phyloP scores from a whole-genome alignment of 805 yeast genomes.

The Myxozyma udenii region DNA sequence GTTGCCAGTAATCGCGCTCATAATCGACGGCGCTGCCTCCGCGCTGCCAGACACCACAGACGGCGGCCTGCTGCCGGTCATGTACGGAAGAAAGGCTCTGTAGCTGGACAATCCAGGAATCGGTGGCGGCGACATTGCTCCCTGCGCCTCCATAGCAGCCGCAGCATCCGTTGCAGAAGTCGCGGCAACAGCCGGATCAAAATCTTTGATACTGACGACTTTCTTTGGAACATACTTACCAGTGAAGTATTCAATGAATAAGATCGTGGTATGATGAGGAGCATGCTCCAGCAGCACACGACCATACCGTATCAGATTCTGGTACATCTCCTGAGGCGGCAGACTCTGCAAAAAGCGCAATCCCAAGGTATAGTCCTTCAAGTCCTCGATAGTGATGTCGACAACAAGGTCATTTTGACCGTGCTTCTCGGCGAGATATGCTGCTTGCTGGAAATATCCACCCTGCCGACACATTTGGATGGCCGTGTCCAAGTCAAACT shows the following conservation, averaged over 20 bases:
- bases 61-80: conserved; percentile 22
- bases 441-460: conserved; percentile 63
- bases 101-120: conserved; percentile 9
- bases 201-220: conserved; percentile 10
- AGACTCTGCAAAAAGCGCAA: conserved; percentile 65
- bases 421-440: conserved; percentile 63
- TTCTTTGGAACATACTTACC: conserved; percentile 62
- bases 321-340: conserved; percentile 69
- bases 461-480: conserved; percentile 71
- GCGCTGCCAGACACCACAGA: conserved; percentile 18
- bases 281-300: conserved; percentile 59
- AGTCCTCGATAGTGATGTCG: conserved; percentile 65
- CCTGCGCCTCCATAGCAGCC: conserved; percentile 2
- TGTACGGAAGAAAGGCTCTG: conserved; percentile 22
- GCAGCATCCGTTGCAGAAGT: background rate
- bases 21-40: conserved; percentile 15
- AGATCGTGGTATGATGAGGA: conserved; percentile 78
- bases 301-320: conserved; percentile 66
- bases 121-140: conserved; percentile 14
- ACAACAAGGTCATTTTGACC: conserved; percentile 74
- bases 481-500: conserved; percentile 65
- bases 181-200: conserved; percentile 3
- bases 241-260: conserved; percentile 83
- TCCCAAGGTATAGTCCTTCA: conserved; percentile 58
- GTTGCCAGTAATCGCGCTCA: conserved; percentile 19